phyloP scores from a whole-genome alignment of 805 yeast species.

The Jamesozyma jinghongensis region DNA sequence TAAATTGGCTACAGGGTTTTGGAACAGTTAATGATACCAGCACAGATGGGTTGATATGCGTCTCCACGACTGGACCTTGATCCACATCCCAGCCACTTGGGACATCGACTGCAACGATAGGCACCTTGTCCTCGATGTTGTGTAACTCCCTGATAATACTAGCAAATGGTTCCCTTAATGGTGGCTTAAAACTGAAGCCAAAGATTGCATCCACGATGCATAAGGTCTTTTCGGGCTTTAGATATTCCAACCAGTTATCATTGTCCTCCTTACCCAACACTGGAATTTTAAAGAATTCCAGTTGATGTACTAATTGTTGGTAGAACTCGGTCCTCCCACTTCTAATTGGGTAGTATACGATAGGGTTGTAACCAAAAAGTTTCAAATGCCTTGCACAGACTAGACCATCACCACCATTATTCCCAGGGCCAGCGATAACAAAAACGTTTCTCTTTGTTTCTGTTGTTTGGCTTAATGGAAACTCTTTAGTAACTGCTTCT shows the following conservation, averaged over 20 bases:
- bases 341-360: conserved; percentile 70
- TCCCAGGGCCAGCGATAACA: conserved; percentile 89
- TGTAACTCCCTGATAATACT: conserved; percentile 36
- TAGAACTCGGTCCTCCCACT: conserved; percentile 48
- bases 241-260: conserved; percentile 21
- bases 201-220: conserved; percentile 73
- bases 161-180: conserved; percentile 71
- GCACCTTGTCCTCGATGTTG: conserved; percentile 31
- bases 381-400: conserved; percentile 90
- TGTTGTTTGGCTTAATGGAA: conserved; percentile 35
- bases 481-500: conserved; percentile 62
- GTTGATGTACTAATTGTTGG: conserved; percentile 53
- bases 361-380: conserved; percentile 69
- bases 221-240: conserved; percentile 32
- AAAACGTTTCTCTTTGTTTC: conserved; percentile 38
- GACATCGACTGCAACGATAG: conserved; percentile 75
- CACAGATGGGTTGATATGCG: conserved; percentile 48
- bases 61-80: conserved; percentile 52
- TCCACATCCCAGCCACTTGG: conserved; percentile 99
- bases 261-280: conserved; percentile 38
- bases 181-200: conserved; percentile 91
- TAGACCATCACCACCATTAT: conserved; percentile 92
- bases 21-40: conserved; percentile 89
- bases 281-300: conserved; percentile 53
- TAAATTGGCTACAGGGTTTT: conserved; percentile 65